Evolutionary conservation across 352 stramenopile species (phyloP), one percentile per base, ranked within the genome.

Genomic region (Stephanocyclus meneghinianus): DNA sequence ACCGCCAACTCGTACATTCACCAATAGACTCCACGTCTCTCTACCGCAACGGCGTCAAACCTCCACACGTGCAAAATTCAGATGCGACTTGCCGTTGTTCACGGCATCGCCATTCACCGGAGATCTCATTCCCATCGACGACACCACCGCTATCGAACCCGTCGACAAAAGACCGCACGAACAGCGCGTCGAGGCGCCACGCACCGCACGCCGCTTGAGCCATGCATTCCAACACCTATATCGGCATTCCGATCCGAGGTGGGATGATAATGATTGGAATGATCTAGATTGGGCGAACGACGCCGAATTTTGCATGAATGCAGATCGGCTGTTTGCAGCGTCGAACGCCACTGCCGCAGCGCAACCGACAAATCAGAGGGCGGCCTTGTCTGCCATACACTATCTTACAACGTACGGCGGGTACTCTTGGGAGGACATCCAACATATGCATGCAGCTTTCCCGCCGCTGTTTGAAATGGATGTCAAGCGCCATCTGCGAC

Each of bases 191-290:
- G 51, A 60, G 16, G 60, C 62, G 15, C 85, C 83, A 53, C 69
- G 87, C 65, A 69, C 72, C 47, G 87, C 87, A 6, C 55, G 87
- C 62, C 74, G 87, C 47, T 40, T 92, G 7, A 92, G 91, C 76
- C 80, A 91, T 72, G 69, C 71, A 5, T 92, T 91, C 65, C 80
- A 82, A 70, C 87, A 91, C 74, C 70, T 92, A 7, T 90, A 91
- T 65, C 74, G 87, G 44, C 71, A 85, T 51, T 71, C 30, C 44
- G 76, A 83, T 75, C 69, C 71, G 62, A 35, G 63, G n/a, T 79
- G 57, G 72, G 50, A 74, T 29, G 71, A 77, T 62, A 71, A 73
- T 73, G 63, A 77, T 53, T 80, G 76, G 76, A 59, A 70, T 37
- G 53, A 72, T 35, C 48, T 45, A n/a, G 7, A 63, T 18, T 48